phyloP scores from a whole-genome alignment of 805 yeast genomes.

The Kurtzmaniella cleridarum region DNA sequence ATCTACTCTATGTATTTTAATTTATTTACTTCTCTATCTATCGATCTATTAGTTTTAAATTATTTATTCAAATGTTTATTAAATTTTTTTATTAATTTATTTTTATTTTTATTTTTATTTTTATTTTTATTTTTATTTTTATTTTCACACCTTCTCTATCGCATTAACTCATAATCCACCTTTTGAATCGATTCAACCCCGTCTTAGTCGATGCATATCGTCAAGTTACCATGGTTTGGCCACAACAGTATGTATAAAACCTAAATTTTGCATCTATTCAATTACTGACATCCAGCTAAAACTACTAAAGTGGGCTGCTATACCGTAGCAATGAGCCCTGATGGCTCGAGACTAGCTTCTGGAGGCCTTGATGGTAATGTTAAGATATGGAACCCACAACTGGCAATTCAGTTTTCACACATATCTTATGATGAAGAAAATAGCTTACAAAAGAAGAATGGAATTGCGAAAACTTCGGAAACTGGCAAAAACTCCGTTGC shows the following conservation, averaged over 20 bases:
- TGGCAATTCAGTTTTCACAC: slow-evolving; percentile 41
- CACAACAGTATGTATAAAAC: slow-evolving; percentile 32
- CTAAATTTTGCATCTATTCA: background rate
- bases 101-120: too few species aligned
- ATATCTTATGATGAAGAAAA: slow-evolving; percentile 3
- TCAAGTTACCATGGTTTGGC: slow-evolving; percentile 42
- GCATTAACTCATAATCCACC: background rate
- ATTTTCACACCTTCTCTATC: background rate
- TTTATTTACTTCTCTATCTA: too few species aligned
- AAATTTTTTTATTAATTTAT: too few species aligned
- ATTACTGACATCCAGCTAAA: slow-evolving; percentile 52
- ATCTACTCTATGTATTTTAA: too few species aligned
- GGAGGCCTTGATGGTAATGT: slow-evolving; percentile 93
- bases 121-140: too few species aligned
- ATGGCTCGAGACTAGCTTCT: slow-evolving; percentile 81
- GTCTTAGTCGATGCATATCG: slow-evolving; percentile 24
- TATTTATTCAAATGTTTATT: too few species aligned
- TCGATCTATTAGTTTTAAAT: too few species aligned
- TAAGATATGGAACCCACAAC: slow-evolving; percentile 74
- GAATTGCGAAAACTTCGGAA: background rate
- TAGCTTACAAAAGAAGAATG: background rate
- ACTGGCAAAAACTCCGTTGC: background rate
- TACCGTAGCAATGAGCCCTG: slow-evolving; percentile 73
- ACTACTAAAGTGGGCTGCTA: slow-evolving; percentile 78
- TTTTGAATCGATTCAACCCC: too few species aligned